These are phyloP conservation scores for Thielaviopsis cerberus DNA, from an alignment of 2,329 filamentous ascomycete species.

Conservation along the genomic window DNA sequence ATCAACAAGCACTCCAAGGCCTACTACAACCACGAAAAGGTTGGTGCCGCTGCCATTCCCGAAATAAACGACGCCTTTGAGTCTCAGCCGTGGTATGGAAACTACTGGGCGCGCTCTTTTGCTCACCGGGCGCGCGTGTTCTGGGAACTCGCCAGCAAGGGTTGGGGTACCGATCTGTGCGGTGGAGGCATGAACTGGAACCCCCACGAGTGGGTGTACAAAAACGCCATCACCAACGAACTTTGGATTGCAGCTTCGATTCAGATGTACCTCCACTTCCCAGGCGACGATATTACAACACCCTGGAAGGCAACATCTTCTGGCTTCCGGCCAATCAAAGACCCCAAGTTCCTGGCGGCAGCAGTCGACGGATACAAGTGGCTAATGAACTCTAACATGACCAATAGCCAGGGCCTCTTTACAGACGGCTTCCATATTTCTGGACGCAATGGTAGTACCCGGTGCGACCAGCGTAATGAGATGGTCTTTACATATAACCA, in stretches of 20 bases:
- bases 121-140: slow-evolving; percentile 70
- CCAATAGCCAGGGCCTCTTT: slow-evolving; percentile 53
- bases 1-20: slow-evolving; percentile 47
- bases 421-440: slow-evolving; percentile 74
- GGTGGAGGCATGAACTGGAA: slow-evolving; percentile 86
- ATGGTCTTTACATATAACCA: slow-evolving; percentile 96
- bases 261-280: slow-evolving; percentile 77
- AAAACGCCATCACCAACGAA: slow-evolving; percentile 91
- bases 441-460: slow-evolving; percentile 19
- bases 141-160: slow-evolving; percentile 59
- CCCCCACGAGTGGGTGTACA: slow-evolving; percentile 62
- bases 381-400: slow-evolving; percentile 68
- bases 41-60: slow-evolving; percentile 14
- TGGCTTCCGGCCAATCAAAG: slow-evolving; percentile 19
- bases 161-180: slow-evolving; percentile 71
- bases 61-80: slow-evolving; percentile 19
- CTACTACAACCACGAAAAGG: slow-evolving; percentile 30
- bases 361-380: slow-evolving; percentile 66
- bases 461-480: slow-evolving; percentile 64
- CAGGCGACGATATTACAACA: slow-evolving; percentile 55
- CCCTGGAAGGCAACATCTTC: slow-evolving; percentile 32
- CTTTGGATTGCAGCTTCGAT: slow-evolving; percentile 71
- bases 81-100: slow-evolving; percentile 51
- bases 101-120: slow-evolving; percentile 56
- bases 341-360: slow-evolving; percentile 50